Conservation (phyloP, 2,329 filamentous ascomycete genomes). For the Graphilbum ipis-grandicollis region DNA sequence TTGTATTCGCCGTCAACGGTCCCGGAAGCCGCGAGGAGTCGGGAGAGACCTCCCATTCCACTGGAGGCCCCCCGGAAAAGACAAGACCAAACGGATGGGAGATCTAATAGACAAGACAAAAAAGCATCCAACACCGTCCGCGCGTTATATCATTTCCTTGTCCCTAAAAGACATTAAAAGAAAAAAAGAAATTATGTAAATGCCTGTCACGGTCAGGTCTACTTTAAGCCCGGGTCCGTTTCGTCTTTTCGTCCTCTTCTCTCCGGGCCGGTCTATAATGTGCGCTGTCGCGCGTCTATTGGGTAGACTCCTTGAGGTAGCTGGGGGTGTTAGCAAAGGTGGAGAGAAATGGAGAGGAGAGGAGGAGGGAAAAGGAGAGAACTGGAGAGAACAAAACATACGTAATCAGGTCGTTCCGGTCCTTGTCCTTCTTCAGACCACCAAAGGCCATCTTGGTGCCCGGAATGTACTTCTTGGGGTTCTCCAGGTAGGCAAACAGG, state of each 20-base stretch:
- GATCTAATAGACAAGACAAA: no score
- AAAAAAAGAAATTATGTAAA: no score
- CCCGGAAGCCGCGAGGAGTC: no score
- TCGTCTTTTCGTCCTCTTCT: not conserved
- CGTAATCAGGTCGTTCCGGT: constrained; percentile 97
- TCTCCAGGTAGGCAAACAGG: constrained; percentile 97
- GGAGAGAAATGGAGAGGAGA: not conserved
- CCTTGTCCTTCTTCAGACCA: constrained; percentile 99
- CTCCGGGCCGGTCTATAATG: not conserved
- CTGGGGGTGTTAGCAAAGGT: constrained; percentile 19
- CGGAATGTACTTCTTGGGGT: constrained; percentile 99
- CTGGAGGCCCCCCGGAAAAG: no score
- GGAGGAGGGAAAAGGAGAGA: not conserved
- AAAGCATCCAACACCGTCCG: no score
- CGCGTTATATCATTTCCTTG: no score
- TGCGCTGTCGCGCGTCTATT: constrained; percentile 27
- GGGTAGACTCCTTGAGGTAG: constrained; percentile 52
- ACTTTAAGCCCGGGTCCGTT: no score
- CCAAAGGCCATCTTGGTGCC: constrained; percentile 99
- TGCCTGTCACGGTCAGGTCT: no score
- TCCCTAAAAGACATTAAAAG: no score
- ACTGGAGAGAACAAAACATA: constrained; percentile 30
- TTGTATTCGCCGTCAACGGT: no score
- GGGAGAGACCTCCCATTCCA: no score
- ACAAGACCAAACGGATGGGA: no score